Evolutionary conservation across 2,329 filamentous ascomycete genomes (phyloP), one percentile per base, ranked within the genome.

Genomic region (Calonectria leucothoes): DNA sequence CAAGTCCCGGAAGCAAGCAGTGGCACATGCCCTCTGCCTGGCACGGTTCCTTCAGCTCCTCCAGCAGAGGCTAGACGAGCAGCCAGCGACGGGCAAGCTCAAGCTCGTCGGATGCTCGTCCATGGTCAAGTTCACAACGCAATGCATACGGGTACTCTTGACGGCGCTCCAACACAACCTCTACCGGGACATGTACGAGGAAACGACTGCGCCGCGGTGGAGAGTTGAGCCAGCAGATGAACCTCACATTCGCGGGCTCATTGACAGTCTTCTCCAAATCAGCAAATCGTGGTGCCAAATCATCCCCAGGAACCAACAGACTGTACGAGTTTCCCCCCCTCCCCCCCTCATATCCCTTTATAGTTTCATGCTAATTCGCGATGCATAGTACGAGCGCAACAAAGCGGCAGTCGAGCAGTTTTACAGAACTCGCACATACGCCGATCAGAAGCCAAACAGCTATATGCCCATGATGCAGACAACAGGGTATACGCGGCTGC

Each of bases 121-220:
- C 25, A 80, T 82, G 33, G 76, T 82, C n/a, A 81, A 83, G 37
- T 78, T 83, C 71, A 78, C 78, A 8, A 81, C 80, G 2, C 79
- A 82, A 23, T 80, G 79, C 23, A 77, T 83, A 7, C 79, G 81
- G 12, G 80, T 86, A 15, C 76, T 86, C 23, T 73, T 86, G 37
- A 79, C 82, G 20, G 83, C 85, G 27, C 74, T 83, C 33, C 81
- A 85, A 57, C 81, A 86, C 65, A 75, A 78, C 20, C 77, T 86
- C 6, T 86, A 83, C 69, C 77, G 79, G 52, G 78, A 85, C 48
- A 71, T 86, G 15, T 79, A 78, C 3, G 80, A 83, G 4, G 79
- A 82, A 27, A 85, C 83, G 20, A 85, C 84, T 1, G 84, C 83
- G 10, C 84, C 85, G 6, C 76, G 84, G 3, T 84, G 83, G 81